Evolutionary conservation across 164 flowering plant species (phyloP), one percentile per base, ranked within the genome.

Genomic region (Aristolochia californica): DNA sequence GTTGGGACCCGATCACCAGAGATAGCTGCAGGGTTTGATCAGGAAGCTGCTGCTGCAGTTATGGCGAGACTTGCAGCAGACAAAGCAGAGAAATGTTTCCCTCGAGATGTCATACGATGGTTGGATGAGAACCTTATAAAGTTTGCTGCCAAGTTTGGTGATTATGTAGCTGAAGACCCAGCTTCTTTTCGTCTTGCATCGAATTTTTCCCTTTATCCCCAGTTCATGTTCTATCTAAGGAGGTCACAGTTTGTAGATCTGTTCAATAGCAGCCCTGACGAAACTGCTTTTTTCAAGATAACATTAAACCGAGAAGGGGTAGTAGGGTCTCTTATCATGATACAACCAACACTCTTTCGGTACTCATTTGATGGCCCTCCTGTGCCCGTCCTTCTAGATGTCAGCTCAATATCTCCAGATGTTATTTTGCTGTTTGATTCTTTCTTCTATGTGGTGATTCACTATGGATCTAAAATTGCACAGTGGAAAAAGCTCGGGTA

Each of bases 331-430:
- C 68, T 85, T 23, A 68, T 89, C 60, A 93, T 89, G 97, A 82
- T 93, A 57, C 97, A 87, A 59, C 97, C 99, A 1, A 82, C 96
- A 2, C 91, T 93, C 58, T 70, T 81, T 43, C 77, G 75, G 48
- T 93, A 93, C 58, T 87, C 95, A 1, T 87, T 89, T 56, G 90
- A 84, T 52, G 91, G 90, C 9, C 97, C 95, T 17, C 97, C 97
- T 0, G 59, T 81, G 60, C 97, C 94, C 10, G 99, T 84, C 12
- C 77, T 87, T 48, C 73, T 87, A 45, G 99, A 93, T 49, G 65
- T 93, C 25, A 80, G 85, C 30, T 85, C 97, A 16, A 70, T 93
- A 30, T 78, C 85, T 13, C 81, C 90, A 2, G 95, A 93, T 63
- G 83, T 76, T 21, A 87, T 93, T 57, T 66, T 93, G 62, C 87